A percentile compares a stretch with the other conserved stretches of the same genome.
Conservation (phyloP, 192 early-diverging fungal genomes). For the Linnemannia schmuckeri region DNA sequence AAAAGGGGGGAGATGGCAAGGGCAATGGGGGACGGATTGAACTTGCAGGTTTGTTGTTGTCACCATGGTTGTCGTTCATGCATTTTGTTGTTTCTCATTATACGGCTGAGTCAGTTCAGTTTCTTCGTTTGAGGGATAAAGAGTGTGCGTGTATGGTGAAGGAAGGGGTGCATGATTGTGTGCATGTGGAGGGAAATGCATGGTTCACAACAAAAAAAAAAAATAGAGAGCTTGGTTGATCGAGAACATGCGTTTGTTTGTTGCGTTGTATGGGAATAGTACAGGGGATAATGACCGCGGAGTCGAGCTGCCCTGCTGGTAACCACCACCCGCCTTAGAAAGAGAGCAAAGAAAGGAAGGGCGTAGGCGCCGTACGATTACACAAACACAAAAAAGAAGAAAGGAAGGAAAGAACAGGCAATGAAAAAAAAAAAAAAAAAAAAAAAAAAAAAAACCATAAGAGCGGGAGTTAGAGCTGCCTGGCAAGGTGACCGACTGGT, state of each 20-base stretch:
- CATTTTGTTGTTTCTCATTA: background rate
- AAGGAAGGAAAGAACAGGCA: background rate
- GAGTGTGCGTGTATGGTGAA: background rate
- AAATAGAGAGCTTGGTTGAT: background rate
- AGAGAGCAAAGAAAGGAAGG: background rate
- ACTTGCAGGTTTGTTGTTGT: background rate
- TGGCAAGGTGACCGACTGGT: background rate
- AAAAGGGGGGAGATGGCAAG: background rate
- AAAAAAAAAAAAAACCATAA: background rate
- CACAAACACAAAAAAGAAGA: background rate
- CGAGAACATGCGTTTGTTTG: background rate
- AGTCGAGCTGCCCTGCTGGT: background rate
- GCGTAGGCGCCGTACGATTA: background rate
- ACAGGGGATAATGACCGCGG: background rate
- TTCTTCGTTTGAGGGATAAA: background rate
- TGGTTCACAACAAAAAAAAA: background rate
- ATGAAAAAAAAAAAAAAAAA: background rate
- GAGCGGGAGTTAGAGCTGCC: background rate
- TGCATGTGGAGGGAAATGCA: constrained; percentile 2
- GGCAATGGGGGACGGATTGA: background rate
- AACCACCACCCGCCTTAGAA: background rate
- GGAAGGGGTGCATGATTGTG: background rate
- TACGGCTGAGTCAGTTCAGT: background rate
- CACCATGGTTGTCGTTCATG: background rate
- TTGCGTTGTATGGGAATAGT: background rate